phyloP scores from a whole-genome alignment of 257 asterid genomes.

The Paulownia fortunei region DNA sequence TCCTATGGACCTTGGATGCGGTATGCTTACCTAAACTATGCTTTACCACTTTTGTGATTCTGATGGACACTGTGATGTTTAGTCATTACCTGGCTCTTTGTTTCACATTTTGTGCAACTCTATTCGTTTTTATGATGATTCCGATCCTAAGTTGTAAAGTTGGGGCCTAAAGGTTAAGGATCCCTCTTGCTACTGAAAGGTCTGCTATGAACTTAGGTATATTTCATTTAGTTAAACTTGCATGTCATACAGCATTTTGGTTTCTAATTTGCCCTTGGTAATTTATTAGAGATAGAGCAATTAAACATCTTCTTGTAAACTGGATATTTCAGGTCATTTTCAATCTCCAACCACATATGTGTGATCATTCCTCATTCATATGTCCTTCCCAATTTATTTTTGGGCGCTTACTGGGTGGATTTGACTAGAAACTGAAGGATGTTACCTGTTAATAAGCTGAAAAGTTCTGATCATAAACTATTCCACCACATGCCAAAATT shows the following conservation, averaged over 20 bases:
- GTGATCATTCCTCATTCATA: neutral
- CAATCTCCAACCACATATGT: neutral
- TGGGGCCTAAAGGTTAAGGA: neutral
- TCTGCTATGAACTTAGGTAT: neutral
- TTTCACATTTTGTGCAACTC: neutral
- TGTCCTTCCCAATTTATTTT: neutral
- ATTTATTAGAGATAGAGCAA: neutral
- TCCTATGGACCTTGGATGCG: conserved; percentile 85
- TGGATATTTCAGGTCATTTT: neutral
- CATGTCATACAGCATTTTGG: neutral
- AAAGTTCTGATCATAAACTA: neutral
- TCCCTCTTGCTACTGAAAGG: neutral
- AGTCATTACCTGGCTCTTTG: neutral
- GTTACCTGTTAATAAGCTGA: neutral
- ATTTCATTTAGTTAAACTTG: neutral
- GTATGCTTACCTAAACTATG: conserved; percentile 49
- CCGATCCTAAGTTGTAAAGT: neutral
- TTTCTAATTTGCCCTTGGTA: neutral
- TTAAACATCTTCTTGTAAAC: neutral
- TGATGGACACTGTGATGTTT: neutral
- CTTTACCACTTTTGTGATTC: neutral
- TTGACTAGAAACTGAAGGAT: neutral
- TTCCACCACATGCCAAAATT: neutral
- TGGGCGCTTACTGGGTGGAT: neutral
- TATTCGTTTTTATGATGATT: neutral